Percentiles rank a stretch among this genome's conserved stretches.
Evolutionary conservation across 768 basidiomycete genomes (phyloP).

Genomic region (Mycena leptocephala): DNA sequence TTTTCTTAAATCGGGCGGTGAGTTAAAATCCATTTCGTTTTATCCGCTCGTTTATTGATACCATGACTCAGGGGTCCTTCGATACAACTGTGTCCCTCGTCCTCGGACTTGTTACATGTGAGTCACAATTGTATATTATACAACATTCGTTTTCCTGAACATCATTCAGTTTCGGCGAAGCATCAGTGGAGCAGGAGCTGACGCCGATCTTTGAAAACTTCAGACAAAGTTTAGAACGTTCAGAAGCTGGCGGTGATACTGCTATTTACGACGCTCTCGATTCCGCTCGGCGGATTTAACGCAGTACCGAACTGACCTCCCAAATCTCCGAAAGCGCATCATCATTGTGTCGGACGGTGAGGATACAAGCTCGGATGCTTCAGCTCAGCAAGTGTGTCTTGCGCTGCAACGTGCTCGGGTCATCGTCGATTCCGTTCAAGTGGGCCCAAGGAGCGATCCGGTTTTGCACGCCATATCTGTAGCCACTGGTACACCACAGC

Average conservation of each 20-base stretch:
- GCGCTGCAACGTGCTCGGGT: slow-evolving; percentile 38
- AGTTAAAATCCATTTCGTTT: background rate
- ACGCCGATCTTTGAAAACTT: slow-evolving; percentile 48
- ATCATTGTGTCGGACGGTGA: slow-evolving; percentile 50
- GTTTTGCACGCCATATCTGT: slow-evolving; percentile 46
- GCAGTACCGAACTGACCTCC: slow-evolving; percentile 41
- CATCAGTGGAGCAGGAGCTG: slow-evolving; percentile 38
- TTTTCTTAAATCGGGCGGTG: slow-evolving; percentile 48
- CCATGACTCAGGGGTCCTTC: slow-evolving; percentile 41
- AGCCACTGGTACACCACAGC: slow-evolving; percentile 41
- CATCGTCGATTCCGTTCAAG: slow-evolving; percentile 48
- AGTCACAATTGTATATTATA: background rate
- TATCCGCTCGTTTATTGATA: background rate
- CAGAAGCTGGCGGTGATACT: slow-evolving; percentile 42
- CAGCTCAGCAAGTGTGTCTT: slow-evolving; percentile 37
- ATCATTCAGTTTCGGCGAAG: slow-evolving; percentile 42
- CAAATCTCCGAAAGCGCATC: slow-evolving; percentile 43
- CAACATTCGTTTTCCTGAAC: background rate
- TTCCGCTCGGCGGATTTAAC: slow-evolving; percentile 38
- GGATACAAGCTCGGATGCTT: slow-evolving; percentile 41
- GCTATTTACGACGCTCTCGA: slow-evolving; percentile 48
- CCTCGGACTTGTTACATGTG: slow-evolving; percentile 48
- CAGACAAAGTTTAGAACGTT: slow-evolving; percentile 37
- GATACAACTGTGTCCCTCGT: slow-evolving; percentile 46
- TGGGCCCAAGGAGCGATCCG: slow-evolving; percentile 34